Evolutionary conservation across 257 asterid species (phyloP), one percentile per base, ranked within the genome.

Genomic region (Penstemon newberryi): DNA sequence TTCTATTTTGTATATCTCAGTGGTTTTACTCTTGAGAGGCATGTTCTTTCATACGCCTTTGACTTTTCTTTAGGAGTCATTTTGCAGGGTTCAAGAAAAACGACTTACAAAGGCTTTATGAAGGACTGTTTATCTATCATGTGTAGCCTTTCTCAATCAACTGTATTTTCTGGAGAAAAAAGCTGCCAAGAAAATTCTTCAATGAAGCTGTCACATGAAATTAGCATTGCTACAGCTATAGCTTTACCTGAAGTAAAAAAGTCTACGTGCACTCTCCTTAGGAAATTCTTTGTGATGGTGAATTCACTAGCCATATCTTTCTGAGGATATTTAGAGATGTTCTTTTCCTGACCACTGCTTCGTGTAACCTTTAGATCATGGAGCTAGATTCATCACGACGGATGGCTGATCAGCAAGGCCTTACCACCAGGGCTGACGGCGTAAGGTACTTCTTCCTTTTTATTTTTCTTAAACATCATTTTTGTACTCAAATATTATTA

Each of bases 41-140:
- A 37, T 13, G 12, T 12, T 36, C 64, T 51, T 52, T 37, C 52
- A 56, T 56, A 49, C 50, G 45, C 65, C 55, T 57, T 73, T 75
- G 74, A 78, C 63, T 36, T 61, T 63, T 51, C 54, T 54, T 40
- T 60, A 42, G 25, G 67, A 15, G 50, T 47, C 10, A 9, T 73
- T 74, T 79, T 76, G 58, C 94, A 93, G 99, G 96, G 91, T 13
- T 87, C 99, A 40, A 88, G 99, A 77, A 93, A 85, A 78, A 75
- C 85, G 43, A 58, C 74, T 10, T 86, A 84, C 84, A 93, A 87
- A 81, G 78, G 73, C 63, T 81, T 93, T 11, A 70, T 87, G 25
- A 83, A 83, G 86, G 91, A 87, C 71, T 81, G 86, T 69, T 51
- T 93, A 71, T 82, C 75, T 47, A 52, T 82, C 66, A 72, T 83